These are phyloP conservation scores for Eimeria zaria DNA, from an alignment of 169 alveolate genomes.

Conservation along the genomic window DNA sequence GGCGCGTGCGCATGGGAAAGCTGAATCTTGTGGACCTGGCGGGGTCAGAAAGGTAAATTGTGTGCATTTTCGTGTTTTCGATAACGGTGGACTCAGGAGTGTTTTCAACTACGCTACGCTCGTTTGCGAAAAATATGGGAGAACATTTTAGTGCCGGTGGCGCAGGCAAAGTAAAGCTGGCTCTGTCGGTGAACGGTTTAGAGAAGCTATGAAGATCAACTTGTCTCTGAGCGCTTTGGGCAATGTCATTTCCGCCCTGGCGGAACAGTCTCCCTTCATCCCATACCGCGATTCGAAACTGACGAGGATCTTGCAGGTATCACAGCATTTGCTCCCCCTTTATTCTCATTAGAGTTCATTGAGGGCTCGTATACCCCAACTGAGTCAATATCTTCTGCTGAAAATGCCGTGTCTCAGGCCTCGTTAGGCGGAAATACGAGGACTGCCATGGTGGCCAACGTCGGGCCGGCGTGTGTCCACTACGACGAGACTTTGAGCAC, in stretches of 20 bases:
- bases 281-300: constrained; percentile 98
- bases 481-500: constrained; percentile 97
- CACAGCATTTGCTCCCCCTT: not conserved
- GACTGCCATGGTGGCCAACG: constrained; percentile 96
- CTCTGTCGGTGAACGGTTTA: constrained; percentile 89
- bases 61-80: not conserved
- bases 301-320: constrained; percentile 93
- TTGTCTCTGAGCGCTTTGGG: constrained; percentile 96
- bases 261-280: constrained; percentile 93
- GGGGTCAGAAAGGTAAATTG: constrained; percentile 92
- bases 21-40: constrained; percentile 96
- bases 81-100: not conserved
- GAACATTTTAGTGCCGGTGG: not conserved
- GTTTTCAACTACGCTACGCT: not conserved
- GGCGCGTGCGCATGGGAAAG: constrained; percentile 92
- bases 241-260: constrained; percentile 96
- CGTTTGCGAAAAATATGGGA: not conserved
- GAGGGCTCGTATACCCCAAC: not conserved
- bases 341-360: not conserved
- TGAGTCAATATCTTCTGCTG: not conserved
- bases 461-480: constrained; percentile 96
- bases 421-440: constrained; percentile 96
- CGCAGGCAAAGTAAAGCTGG: constrained; percentile 86
- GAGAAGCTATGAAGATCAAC: constrained; percentile 97
- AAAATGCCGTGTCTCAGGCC: constrained; percentile 88